Evolutionary conservation across 768 basidiomycete species (phyloP).

Genomic region (Myochromella boudieri): DNA sequence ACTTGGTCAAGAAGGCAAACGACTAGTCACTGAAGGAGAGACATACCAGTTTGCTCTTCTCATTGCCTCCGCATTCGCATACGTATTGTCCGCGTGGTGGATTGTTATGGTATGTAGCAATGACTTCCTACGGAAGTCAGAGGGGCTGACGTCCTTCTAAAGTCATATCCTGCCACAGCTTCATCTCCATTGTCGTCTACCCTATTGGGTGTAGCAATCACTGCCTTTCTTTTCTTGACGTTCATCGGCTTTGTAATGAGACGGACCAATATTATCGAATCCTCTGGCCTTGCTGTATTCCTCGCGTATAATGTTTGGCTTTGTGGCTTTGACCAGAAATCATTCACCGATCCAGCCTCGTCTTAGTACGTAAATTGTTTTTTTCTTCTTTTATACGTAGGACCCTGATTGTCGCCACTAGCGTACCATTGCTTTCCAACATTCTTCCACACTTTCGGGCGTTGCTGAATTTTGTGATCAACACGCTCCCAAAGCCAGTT

Average conservation of each 20-base stretch:
- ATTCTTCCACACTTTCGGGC: constrained; percentile 81
- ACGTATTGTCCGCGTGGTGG: constrained; percentile 85
- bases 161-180: constrained; percentile 84
- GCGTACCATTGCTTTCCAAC: constrained; percentile 75
- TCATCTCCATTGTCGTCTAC: constrained; percentile 87
- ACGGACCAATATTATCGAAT: constrained; percentile 91
- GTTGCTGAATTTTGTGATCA: constrained; percentile 76
- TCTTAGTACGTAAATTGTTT: constrained; percentile 59
- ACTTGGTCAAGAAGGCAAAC: constrained; percentile 75
- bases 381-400: background rate
- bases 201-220: constrained; percentile 82
- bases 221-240: constrained; percentile 87
- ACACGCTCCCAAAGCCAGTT: constrained; percentile 84
- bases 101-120: constrained; percentile 66
- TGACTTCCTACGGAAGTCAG: background rate
- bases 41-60: constrained; percentile 75
- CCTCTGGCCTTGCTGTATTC: constrained; percentile 82
- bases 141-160: constrained; percentile 3
- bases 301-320: constrained; percentile 92
- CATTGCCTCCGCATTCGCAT: constrained; percentile 74
- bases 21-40: constrained; percentile 68
- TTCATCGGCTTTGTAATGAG: constrained; percentile 88
- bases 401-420: constrained; percentile 24
- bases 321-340: constrained; percentile 76
- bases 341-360: constrained; percentile 70